Evolutionary conservation across 805 yeast species (phyloP), one percentile per base, ranked within the genome.

Genomic region (Citeromyces matritensis): DNA sequence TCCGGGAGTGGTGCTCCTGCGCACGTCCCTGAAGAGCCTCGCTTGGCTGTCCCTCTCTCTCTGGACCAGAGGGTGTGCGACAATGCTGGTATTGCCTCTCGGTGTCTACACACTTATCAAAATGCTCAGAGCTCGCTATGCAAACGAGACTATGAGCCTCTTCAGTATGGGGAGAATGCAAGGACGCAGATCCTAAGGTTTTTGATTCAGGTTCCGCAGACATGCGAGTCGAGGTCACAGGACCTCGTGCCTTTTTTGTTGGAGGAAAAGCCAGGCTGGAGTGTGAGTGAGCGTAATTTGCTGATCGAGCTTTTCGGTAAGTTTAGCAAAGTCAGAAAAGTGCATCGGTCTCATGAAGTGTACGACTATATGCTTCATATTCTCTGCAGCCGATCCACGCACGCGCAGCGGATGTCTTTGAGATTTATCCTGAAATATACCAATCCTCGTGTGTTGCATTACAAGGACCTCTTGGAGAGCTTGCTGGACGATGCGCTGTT

Each of bases 401-500:
- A 67, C 6, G 62, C 77, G 1, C 96, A 88, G 52, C 73, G 70
- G 38, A 50, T 72, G 23, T 91, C 95, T 0, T 58, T 91, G 30
- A 65, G 69, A 29, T 76, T 79, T 26, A 44, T 91, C 4, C 51
- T 84, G 24, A 71, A 79, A 26, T 79, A 68, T 60, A 73, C 74
- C 39, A 60, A 65, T 30, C 63, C 67, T 2, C 59, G 58, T 3
- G 53, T 83, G 23, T 65, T 63, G 33, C 79, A 76, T 46, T 88
- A 84, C 46, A 61, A 65, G 35, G 94, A 79, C 37, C 76, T 77
- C 41, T 56, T 91, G 42, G 65, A 56, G 30, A 85, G 78, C 38
- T 52, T 91, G 35, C 57, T 88, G 11, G 95, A 88, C 48, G 94
- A 84, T 37, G 69, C 81, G 2, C 57, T 77, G 11, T 86, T 84